These are phyloP conservation scores for Macrophomina phaseolina DNA, from an alignment of 2,329 filamentous ascomycete species.

Conservation along the genomic window DNA sequence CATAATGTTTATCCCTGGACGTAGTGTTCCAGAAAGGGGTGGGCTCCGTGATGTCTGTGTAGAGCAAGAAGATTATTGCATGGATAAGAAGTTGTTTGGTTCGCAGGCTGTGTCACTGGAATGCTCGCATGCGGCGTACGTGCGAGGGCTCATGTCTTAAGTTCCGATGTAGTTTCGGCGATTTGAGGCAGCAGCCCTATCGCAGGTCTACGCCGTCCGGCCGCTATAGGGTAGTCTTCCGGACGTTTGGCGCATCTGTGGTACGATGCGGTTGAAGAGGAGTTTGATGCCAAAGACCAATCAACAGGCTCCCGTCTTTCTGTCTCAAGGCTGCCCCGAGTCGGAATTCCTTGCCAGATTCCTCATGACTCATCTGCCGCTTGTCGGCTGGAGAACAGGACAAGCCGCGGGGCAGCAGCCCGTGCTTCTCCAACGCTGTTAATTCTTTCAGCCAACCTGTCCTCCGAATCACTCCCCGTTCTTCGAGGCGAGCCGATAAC, in stretches of 20 bases:
- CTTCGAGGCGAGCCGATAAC: neutral
- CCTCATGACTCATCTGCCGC: conserved; percentile 13
- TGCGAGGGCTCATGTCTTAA: neutral
- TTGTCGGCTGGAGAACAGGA: conserved; percentile 6
- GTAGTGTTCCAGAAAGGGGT: no score
- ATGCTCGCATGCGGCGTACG: neutral
- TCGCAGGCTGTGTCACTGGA: no score
- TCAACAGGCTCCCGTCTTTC: neutral
- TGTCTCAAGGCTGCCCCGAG: neutral
- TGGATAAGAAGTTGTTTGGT: no score
- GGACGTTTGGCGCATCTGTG: neutral
- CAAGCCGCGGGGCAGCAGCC: conserved; percentile 4
- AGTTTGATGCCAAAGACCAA: conserved; percentile 1
- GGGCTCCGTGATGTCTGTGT: no score
- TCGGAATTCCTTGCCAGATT: neutral
- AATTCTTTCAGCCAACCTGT: neutral
- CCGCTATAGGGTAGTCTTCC: neutral
- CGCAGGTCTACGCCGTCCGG: neutral
- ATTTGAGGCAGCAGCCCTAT: conserved; percentile 6
- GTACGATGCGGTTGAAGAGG: neutral
- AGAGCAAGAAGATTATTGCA: no score
- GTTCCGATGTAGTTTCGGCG: conserved; percentile 5
- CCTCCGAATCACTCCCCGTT: neutral
- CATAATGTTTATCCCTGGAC: neutral
- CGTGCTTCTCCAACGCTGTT: neutral